Evolutionary conservation across 148 eudicot genomes (phyloP), one percentile per base, ranked within the genome.

Genomic region (Rhododendron molle): DNA sequence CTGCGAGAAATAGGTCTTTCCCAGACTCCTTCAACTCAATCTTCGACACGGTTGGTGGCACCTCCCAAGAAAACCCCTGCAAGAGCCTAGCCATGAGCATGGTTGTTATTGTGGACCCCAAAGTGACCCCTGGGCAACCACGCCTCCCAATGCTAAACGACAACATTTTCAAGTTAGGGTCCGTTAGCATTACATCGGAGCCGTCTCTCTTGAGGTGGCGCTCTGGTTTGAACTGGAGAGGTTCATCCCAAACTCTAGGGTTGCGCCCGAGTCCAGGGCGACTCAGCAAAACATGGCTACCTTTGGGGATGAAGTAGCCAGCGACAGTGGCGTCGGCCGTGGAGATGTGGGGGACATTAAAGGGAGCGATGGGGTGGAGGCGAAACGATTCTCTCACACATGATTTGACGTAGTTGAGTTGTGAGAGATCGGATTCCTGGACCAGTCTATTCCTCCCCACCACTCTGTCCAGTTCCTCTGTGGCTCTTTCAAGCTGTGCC

Each of bases 221-320:
- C 84, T 90, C 86, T 2, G 92, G 92, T 36, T 15, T 60, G 88
- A 84, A 90, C 23, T 20, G 32, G 5, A 86, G 60, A 5, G 90
- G 90, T 3, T 90, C 86, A 1, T 83, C 83, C 89, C 90, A 90
- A 32, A 80, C 73, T 43, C 80, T 85, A 65, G 90, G 86, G 89
- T 90, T 90, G 6, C 87, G 84, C 1, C 91, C 90, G 1, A 90
- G 85, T 2, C 89, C 86, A 1, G 40, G 83, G 1, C 90, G 90
- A 49, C 90, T 90, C 20, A 90, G 4, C 16, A 90, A 15, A 26
- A 88, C 76, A 7, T 84, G 87, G 30, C 90, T 90, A n/a, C 90
- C 88, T 34, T 86, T 88, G 0, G 90, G 90, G n/a, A 90, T 90
- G 83, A 86, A 86, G 77, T 90, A 90, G 36, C 86, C 90, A 4